Conservation (phyloP, 2,329 filamentous ascomycete species). For the Cladosporium sp. region DNA sequence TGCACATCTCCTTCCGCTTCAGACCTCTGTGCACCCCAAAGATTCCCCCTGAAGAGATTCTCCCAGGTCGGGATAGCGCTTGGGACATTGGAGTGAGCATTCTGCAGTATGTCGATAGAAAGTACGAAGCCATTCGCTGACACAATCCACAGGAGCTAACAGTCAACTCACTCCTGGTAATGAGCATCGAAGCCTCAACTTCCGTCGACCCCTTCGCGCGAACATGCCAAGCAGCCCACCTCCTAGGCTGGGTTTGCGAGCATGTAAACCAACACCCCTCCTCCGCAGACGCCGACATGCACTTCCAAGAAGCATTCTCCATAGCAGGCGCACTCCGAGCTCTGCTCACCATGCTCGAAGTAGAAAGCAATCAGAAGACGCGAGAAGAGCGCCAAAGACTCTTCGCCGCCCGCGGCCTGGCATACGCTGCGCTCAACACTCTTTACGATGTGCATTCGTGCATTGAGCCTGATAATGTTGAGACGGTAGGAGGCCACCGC, state of each 20-base stretch:
- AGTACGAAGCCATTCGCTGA: neutral
- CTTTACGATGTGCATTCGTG: constrained; percentile 21
- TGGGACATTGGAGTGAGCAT: constrained; percentile 16
- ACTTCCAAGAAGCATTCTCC: constrained; percentile 19
- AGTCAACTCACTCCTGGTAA: constrained; percentile 19
- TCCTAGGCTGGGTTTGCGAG: constrained; percentile 18
- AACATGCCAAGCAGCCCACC: constrained; percentile 20
- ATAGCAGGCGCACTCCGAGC: constrained; percentile 17
- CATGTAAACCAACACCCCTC: constrained; percentile 18
- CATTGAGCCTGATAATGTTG: constrained; percentile 17
- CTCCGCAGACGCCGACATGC: constrained; percentile 15
- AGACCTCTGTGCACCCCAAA: constrained; percentile 14
- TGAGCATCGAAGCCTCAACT: constrained; percentile 19
- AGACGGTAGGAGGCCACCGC: constrained; percentile 7
- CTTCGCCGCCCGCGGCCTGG: constrained; percentile 16
- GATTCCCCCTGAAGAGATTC: constrained; percentile 17
- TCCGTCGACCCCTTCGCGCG: constrained; percentile 19
- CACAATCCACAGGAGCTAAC: constrained; percentile 9
- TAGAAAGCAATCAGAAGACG: constrained; percentile 9
- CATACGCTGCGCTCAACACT: constrained; percentile 15
- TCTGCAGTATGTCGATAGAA: neutral
- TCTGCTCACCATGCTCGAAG: constrained; percentile 11
- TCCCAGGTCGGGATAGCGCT: constrained; percentile 17
- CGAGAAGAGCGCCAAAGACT: constrained; percentile 12
- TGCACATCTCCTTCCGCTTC: constrained; percentile 18